A percentile compares a stretch with the other conserved stretches of the same genome.
These are phyloP conservation scores for Hericium rajendrae DNA, from an alignment of 768 basidiomycete species.

Conservation along the genomic window DNA sequence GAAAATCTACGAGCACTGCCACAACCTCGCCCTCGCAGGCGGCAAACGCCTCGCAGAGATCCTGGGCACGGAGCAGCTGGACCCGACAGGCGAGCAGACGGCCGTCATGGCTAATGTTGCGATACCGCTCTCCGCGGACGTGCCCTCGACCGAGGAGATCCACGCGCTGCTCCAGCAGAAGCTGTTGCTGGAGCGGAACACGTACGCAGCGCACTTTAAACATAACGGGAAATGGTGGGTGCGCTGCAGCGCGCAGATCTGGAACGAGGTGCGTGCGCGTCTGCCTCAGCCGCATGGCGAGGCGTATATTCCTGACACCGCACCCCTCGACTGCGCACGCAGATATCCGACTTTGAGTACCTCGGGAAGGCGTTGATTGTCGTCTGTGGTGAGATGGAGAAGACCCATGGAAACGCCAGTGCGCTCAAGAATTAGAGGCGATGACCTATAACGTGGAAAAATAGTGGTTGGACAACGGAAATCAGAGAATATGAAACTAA, in stretches of 20 bases:
- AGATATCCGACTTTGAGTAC: slow-evolving; percentile 22
- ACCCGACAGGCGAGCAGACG: slow-evolving; percentile 46
- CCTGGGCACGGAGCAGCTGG: slow-evolving; percentile 55
- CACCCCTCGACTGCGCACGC: too few species aligned
- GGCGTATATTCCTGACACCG: not conserved
- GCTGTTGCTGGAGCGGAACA: slow-evolving; percentile 21
- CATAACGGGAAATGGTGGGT: slow-evolving; percentile 27
- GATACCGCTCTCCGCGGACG: slow-evolving; percentile 25
- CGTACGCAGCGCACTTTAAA: slow-evolving; percentile 19
- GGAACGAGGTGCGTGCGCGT: slow-evolving; percentile 23
- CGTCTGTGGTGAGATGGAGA: slow-evolving; percentile 15
- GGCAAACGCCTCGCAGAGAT: slow-evolving; percentile 49
- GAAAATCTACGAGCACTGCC: slow-evolving; percentile 62
- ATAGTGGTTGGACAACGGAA: too few species aligned
- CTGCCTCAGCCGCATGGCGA: not conserved
- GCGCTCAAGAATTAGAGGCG: too few species aligned
- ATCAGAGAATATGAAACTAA: too few species aligned
- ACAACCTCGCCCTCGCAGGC: slow-evolving; percentile 55
- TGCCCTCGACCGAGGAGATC: slow-evolving; percentile 14
- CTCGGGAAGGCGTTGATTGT: slow-evolving; percentile 15
- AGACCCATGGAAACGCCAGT: not conserved
- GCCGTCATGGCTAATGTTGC: slow-evolving; percentile 58
- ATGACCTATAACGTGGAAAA: too few species aligned
- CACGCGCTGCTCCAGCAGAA: slow-evolving; percentile 12
- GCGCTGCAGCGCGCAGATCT: slow-evolving; percentile 27